phyloP scores from a whole-genome alignment of 352 stramenopile species.

The Plasmopara viticola region DNA sequence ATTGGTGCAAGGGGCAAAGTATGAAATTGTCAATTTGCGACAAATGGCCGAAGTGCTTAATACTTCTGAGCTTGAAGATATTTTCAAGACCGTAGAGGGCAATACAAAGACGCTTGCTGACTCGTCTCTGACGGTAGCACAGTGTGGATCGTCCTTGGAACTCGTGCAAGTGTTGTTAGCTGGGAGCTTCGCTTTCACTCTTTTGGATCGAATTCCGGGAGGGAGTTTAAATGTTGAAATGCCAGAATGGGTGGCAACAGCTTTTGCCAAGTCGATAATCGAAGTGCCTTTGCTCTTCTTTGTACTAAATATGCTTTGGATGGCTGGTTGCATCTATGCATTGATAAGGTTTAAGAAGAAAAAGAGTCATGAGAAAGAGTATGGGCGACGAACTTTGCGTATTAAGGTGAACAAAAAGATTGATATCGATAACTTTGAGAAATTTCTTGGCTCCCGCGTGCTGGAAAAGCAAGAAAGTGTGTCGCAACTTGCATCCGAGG shows the following conservation, averaged over 20 bases:
- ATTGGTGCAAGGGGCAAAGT: slow-evolving; percentile 83
- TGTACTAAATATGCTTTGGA: slow-evolving; percentile 85
- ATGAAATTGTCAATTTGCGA: slow-evolving; percentile 86
- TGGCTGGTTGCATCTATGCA: slow-evolving; percentile 51
- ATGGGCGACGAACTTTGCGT: slow-evolving; percentile 81
- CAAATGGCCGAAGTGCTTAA: slow-evolving; percentile 77
- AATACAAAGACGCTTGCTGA: slow-evolving; percentile 85
- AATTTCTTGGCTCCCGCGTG: slow-evolving; percentile 29
- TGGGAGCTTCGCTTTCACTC: slow-evolving; percentile 87
- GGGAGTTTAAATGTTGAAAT: slow-evolving; percentile 85
- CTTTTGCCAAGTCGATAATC: slow-evolving; percentile 40
- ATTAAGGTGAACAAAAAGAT: slow-evolving; percentile 62
- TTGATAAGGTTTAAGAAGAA: slow-evolving; percentile 59
- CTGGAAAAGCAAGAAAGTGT: slow-evolving; percentile 52
- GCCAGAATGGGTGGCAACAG: slow-evolving; percentile 58
- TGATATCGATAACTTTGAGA: slow-evolving; percentile 36
- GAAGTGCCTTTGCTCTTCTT: slow-evolving; percentile 76
- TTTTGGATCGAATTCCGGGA: slow-evolving; percentile 90
- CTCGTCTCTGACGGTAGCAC: slow-evolving; percentile 58
- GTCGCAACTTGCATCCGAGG: slow-evolving; percentile 39
- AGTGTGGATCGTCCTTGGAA: slow-evolving; percentile 71
- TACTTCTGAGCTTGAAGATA: slow-evolving; percentile 84
- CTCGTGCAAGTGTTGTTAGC: slow-evolving; percentile 88
- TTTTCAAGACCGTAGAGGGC: slow-evolving; percentile 85
- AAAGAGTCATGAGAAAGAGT: slow-evolving; percentile 47